A percentile compares a stretch with the other conserved stretches of the same genome.
Conservation (phyloP, 2,329 filamentous ascomycete genomes). For the Fusarium pininemorale region DNA sequence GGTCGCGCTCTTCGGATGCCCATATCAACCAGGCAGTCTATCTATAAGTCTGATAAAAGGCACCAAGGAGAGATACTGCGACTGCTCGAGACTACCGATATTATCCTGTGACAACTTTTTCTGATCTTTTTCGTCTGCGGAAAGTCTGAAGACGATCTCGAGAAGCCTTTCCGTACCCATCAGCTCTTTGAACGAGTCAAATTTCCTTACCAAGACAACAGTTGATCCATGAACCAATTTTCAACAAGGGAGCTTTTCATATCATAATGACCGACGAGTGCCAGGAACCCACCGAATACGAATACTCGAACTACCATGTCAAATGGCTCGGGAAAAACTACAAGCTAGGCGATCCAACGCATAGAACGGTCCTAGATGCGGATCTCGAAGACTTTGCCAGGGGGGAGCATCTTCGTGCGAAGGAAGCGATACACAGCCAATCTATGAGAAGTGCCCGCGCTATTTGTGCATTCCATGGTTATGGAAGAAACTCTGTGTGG, state of each 20-base stretch:
- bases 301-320: not conserved
- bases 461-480: not conserved
- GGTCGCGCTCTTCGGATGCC: not conserved
- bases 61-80: not conserved
- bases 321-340: conserved; percentile 1
- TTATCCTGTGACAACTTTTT: not conserved
- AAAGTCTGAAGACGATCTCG: not conserved
- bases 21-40: not conserved
- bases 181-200: not conserved
- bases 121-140: not conserved
- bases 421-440: not conserved
- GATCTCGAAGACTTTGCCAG: not conserved
- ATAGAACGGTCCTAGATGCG: not conserved
- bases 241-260: not conserved
- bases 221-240: not conserved
- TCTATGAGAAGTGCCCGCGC: not conserved
- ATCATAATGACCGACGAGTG: not conserved
- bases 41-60: not conserved
- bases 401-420: not conserved
- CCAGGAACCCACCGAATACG: not conserved
- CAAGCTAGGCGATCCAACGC: not conserved
- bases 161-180: not conserved
- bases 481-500: conserved; percentile 17
- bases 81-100: not conserved
- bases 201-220: not conserved